A percentile compares a stretch with the other conserved stretches of the same genome.
Evolutionary conservation across 2,329 filamentous ascomycete species (phyloP).

Genomic region (Alternaria hordeiaustralica): DNA sequence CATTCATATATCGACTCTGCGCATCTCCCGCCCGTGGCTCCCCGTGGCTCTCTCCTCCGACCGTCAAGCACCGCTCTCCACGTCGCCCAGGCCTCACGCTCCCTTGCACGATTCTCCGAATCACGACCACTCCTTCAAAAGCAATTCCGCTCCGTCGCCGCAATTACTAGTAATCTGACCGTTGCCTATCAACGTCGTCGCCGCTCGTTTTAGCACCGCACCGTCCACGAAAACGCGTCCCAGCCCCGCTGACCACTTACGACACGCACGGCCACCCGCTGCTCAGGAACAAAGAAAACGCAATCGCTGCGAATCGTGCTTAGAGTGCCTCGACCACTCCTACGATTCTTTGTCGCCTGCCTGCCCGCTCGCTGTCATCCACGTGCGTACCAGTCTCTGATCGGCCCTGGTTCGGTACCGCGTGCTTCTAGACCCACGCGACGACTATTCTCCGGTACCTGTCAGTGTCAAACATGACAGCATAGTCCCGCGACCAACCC

Average conservation of each 20-base stretch:
- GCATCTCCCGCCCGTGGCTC: constrained; percentile 43
- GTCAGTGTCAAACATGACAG: constrained; percentile 44
- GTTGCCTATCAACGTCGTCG: constrained; percentile 27
- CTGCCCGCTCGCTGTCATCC: constrained; percentile 22
- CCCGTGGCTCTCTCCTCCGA: constrained; percentile 21
- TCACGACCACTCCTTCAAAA: constrained; percentile 43
- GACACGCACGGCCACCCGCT: constrained; percentile 30
- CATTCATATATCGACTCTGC: constrained; percentile 38
- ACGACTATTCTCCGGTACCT: constrained; percentile 27
- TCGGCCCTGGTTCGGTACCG: constrained; percentile 23
- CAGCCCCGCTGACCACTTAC: constrained; percentile 21
- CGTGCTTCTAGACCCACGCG: constrained; percentile 25
- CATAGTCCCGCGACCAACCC: constrained; percentile 35
- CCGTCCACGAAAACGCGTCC: constrained; percentile 9
- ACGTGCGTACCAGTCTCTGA: constrained; percentile 22
- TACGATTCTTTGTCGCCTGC: constrained; percentile 23
- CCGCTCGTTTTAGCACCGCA: constrained; percentile 32
- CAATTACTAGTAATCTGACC: constrained; percentile 26
- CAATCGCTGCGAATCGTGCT: constrained; percentile 9
- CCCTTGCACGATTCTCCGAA: constrained; percentile 46
- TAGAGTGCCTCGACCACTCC: constrained; percentile 2
- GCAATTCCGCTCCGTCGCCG: constrained; percentile 19
- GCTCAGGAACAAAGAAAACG: constrained; percentile 31
- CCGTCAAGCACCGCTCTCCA: constrained; percentile 20
- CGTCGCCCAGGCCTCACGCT: constrained; percentile 39